Percentiles rank a stretch among this genome's conserved stretches.
These are phyloP conservation scores for Trypanosomatidae sp. DNA, from an alignment of 208 protist species.

Conservation along the genomic window DNA sequence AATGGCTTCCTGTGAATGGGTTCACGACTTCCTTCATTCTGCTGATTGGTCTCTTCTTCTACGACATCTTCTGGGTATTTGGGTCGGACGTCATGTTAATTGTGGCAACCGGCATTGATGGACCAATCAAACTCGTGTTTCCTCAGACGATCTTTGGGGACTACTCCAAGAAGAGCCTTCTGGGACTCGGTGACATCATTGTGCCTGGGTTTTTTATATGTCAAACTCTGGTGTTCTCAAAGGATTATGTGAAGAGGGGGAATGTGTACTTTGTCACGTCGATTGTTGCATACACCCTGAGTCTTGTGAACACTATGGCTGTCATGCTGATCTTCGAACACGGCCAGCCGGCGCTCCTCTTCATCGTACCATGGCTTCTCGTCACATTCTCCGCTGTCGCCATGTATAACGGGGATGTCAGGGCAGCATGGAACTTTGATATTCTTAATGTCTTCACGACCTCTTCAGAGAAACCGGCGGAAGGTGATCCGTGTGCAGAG, in stretches of 20 bases:
- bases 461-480: constrained; percentile 6
- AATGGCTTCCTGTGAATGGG: constrained; percentile 44
- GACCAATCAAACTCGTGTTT: constrained; percentile 96
- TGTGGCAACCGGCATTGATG: constrained; percentile 95
- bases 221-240: constrained; percentile 93
- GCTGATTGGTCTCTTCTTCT: constrained; percentile 94
- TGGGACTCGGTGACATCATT: constrained; percentile 97
- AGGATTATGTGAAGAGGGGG: constrained; percentile 49
- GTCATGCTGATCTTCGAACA: constrained; percentile 96
- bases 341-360: constrained; percentile 93
- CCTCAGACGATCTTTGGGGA: constrained; percentile 86
- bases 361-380: constrained; percentile 90
- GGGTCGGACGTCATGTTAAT: constrained; percentile 96
- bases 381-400: constrained; percentile 54
- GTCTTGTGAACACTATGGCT: constrained; percentile 92
- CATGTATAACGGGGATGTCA: constrained; percentile 65
- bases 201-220: constrained; percentile 96
- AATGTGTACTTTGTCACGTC: constrained; percentile 88
- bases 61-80: constrained; percentile 99
- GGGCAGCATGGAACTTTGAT: constrained; percentile 53
- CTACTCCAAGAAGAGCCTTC: constrained; percentile 80
- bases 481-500: constrained; percentile 11
- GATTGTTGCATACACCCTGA: constrained; percentile 88
- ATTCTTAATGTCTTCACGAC: constrained; percentile 22
- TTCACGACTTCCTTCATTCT: constrained; percentile 80